phyloP scores from a whole-genome alignment of 2,329 filamentous ascomycete genomes.

The Hypoxylon sp. region DNA sequence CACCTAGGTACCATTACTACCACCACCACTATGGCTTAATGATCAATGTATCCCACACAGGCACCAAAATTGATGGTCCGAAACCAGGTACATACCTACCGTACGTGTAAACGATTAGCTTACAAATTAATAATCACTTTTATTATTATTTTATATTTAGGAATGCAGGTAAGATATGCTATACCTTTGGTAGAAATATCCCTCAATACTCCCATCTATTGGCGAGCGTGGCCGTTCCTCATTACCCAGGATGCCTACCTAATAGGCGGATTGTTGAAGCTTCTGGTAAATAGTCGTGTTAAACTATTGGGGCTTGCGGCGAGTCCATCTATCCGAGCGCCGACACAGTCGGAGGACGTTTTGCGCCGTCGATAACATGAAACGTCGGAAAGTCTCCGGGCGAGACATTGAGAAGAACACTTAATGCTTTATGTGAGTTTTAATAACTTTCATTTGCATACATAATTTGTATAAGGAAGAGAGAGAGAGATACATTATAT shows the following conservation, averaged over 20 bases:
- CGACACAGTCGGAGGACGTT: slow-evolving; percentile 23
- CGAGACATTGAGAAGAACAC: background rate
- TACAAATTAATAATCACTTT: background rate
- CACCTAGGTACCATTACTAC: background rate
- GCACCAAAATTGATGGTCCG: background rate
- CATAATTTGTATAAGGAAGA: background rate
- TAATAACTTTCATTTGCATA: background rate
- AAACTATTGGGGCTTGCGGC: slow-evolving; percentile 18
- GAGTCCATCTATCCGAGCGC: slow-evolving; percentile 18
- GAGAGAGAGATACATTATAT: too few species aligned
- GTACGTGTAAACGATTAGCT: background rate
- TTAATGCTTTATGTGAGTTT: too few species aligned
- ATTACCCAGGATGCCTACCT: background rate
- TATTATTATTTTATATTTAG: background rate
- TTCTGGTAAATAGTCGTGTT: slow-evolving; percentile 6
- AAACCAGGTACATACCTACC: background rate
- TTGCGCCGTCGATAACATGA: slow-evolving; percentile 23
- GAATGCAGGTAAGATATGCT: background rate
- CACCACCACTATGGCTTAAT: background rate
- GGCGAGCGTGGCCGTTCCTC: background rate
- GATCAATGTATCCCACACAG: too few species aligned
- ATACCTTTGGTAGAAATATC: slow-evolving; percentile 2
- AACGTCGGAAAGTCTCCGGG: slow-evolving; percentile 24
- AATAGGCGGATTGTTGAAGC: slow-evolving; percentile 18
- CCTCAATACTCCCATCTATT: background rate